Base-by-base conservation (phyloP, 495 filamentous ascomycete species). In the Lentithecium fluviatile region DNA sequence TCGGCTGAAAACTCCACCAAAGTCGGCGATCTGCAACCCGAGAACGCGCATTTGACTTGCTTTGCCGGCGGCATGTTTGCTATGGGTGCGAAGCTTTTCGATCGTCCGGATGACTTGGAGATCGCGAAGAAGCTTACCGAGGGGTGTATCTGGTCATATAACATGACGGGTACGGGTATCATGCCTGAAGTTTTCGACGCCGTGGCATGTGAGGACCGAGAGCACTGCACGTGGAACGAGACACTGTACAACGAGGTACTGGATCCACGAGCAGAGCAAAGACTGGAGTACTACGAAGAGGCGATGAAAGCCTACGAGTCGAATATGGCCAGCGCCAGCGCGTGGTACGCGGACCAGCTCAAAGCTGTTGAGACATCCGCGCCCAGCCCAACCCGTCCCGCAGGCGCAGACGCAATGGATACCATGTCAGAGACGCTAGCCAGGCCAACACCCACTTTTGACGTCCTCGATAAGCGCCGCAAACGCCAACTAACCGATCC, bases 21-120 rank as follows among this genome's bases (percentile, higher is more conserved):
- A 67, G 7, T 72, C 73, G 50, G 77, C 8, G 62, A 58, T 17
- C 75, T 81, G 37, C 72, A 79, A 17, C 82, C 81, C 56, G 87
- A 94, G 62, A 80, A 82, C 3, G 82, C 84, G 8, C 91, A 97
- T 76, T 79, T 96, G 26, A 86, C 86, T 13, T 98, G 94, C 70
- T 98, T 97, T 68, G 79, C 88, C 19, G 94, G 94, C 11, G 94
- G 91, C 50, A 97, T 97, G 94, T 87, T 95, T 57, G 95, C 85
- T 5, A 79, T 98, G 55, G 91, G 88, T 32, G 88, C 91, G 40
- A 92, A 89, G 73, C 79, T 92, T n/a, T 96, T 96, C 61, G 81
- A 83, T 10, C 78, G 85, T n/a, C 79, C 86, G 6, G 80, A 80
- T 20, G 93, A 98, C 71, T 76, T 97, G 45, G 85, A 94, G 40